A percentile compares a stretch with the other conserved stretches of the same genome.
phyloP scores from a whole-genome alignment of 495 filamentous ascomycete species.

The Aspergillus cavernicola region DNA sequence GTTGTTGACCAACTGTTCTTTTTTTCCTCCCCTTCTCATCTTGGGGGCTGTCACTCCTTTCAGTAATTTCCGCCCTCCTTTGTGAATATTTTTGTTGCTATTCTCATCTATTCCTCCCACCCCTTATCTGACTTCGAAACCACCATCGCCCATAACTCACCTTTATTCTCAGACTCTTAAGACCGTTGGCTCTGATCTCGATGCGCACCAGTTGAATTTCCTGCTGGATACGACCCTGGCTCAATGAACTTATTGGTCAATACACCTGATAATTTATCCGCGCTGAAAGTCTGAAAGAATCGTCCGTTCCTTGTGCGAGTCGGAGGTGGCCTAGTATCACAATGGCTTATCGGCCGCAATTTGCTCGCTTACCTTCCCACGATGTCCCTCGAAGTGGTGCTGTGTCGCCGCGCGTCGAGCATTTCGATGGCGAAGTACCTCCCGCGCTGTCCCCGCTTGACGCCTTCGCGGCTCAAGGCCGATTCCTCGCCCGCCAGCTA shows the following conservation, averaged over 20 bases:
- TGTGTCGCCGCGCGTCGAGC: constrained; percentile 64
- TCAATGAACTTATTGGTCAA: constrained; percentile 8
- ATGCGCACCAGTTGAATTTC: constrained; percentile 17
- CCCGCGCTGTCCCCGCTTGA: constrained; percentile 92
- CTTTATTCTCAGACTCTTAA: neutral
- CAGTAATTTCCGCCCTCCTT: constrained; percentile 15
- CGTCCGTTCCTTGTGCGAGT: neutral
- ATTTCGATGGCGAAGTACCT: constrained; percentile 81
- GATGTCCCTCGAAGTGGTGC: constrained; percentile 50
- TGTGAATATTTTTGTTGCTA: neutral
- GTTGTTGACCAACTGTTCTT: constrained; percentile 9
- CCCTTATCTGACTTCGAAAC: constrained; percentile 11
- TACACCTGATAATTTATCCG: neutral
- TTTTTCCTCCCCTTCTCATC: constrained; percentile 2
- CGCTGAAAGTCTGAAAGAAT: constrained; percentile 2
- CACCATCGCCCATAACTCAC: constrained; percentile 6
- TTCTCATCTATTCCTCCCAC: neutral
- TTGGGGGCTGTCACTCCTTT: constrained; percentile 42
- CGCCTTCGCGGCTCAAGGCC: constrained; percentile 86
- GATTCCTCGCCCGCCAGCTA: constrained; percentile 80
- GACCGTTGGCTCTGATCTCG: constrained; percentile 11
- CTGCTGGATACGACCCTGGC: constrained; percentile 5
- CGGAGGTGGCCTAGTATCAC: constrained; percentile 9
- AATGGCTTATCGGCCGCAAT: constrained; percentile 56
- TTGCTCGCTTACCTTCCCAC: constrained; percentile 60